These are phyloP conservation scores for Xylariaceae sp. DNA, from an alignment of 2,329 filamentous ascomycete genomes.

Conservation along the genomic window DNA sequence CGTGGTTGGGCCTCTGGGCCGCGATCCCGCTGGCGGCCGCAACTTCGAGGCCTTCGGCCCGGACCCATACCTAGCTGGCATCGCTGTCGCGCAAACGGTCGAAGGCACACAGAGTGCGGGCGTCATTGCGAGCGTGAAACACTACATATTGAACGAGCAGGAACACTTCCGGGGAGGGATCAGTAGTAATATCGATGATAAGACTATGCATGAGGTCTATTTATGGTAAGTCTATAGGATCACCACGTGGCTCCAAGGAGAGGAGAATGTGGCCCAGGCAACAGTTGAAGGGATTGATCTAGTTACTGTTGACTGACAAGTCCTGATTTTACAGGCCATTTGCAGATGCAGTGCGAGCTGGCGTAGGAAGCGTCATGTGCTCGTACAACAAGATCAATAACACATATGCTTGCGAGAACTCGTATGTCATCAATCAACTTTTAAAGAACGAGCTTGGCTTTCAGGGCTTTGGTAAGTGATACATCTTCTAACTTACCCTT, in stretches of 20 bases:
- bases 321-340: constrained; percentile 62
- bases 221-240: constrained; percentile 54
- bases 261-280: no score
- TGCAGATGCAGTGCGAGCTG: constrained; percentile 72
- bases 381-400: constrained; percentile 81
- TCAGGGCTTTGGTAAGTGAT: constrained; percentile 70
- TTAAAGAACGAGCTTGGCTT: constrained; percentile 82
- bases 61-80: constrained; percentile 76
- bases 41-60: constrained; percentile 76
- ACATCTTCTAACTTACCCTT: background rate
- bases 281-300: background rate
- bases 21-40: constrained; percentile 69
- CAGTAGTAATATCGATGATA: constrained; percentile 69
- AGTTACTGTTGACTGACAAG: background rate
- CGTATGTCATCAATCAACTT: constrained; percentile 73
- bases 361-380: constrained; percentile 69
- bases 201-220: constrained; percentile 77
- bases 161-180: constrained; percentile 39
- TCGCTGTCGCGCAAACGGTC: constrained; percentile 74
- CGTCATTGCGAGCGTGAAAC: constrained; percentile 79
- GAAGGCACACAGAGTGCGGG: constrained; percentile 80
- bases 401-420: constrained; percentile 80
- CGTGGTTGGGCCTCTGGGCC: constrained; percentile 66
- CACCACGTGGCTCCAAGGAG: background rate
- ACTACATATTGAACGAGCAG: constrained; percentile 74